Percentiles rank a stretch among this genome's conserved stretches.
Conservation (phyloP, 139 green algal species). For the Chlorella sp. region DNA sequence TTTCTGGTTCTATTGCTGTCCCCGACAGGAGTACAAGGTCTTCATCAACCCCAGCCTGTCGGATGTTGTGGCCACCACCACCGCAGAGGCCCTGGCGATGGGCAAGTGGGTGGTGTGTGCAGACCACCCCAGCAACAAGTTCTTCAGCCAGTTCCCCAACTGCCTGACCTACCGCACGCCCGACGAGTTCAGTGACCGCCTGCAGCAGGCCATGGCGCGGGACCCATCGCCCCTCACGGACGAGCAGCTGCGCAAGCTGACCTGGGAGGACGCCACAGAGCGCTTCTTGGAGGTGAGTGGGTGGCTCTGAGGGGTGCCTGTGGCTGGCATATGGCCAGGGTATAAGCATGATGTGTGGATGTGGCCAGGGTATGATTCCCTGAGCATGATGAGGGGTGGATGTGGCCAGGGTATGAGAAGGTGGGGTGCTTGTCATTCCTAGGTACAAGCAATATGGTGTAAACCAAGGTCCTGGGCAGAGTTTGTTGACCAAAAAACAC, state of each 20-base stretch:
- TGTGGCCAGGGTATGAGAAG: no score
- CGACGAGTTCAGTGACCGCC: constrained; percentile 81
- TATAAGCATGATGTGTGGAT: no score
- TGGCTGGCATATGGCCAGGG: no score
- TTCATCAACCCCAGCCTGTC: constrained; percentile 93
- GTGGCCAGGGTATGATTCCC: no score
- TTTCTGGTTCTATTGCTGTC: constrained; percentile 40
- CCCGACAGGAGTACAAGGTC: constrained; percentile 67
- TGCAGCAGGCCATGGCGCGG: constrained; percentile 60
- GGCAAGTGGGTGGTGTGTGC: constrained; percentile 95
- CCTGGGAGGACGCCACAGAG: constrained; percentile 94
- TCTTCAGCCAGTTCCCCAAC: constrained; percentile 88
- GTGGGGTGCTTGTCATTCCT: no score
- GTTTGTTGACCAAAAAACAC: no score
- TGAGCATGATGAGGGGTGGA: no score
- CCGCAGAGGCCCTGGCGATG: constrained; percentile 96
- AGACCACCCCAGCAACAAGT: constrained; percentile 93
- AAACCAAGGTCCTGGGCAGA: no score
- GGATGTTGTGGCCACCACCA: constrained; percentile 97
- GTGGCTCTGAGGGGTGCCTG: no score
- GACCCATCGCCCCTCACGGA: constrained; percentile 70
- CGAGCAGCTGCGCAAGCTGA: constrained; percentile 73
- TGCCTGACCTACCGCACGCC: constrained; percentile 69
- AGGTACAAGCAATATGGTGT: no score
- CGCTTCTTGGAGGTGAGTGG: constrained; percentile 69